Conservation (phyloP, 805 yeast genomes). For the Starmerella gropengiesseri region DNA sequence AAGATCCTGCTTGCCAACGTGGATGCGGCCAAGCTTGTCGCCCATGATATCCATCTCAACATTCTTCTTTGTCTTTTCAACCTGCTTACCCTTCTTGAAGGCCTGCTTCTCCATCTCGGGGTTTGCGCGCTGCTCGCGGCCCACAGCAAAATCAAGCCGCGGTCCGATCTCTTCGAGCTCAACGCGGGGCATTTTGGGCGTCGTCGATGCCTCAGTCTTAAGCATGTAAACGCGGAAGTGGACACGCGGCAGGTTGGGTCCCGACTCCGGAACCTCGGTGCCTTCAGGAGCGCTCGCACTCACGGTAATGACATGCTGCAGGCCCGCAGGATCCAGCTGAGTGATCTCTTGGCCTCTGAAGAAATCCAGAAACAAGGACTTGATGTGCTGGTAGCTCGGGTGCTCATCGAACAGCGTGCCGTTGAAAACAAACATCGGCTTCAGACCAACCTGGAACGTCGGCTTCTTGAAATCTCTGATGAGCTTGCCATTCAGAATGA, state of each 20-base stretch:
- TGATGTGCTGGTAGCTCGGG: constrained; percentile 73
- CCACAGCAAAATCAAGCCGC: constrained; percentile 82
- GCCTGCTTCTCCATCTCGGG: constrained; percentile 92
- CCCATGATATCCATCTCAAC: constrained; percentile 81
- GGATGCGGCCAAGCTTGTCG: constrained; percentile 92
- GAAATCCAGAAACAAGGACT: constrained; percentile 82
- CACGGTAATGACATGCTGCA: constrained; percentile 80
- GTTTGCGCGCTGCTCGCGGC: constrained; percentile 70
- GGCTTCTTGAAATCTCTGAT: constrained; percentile 67
- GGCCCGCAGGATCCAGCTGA: constrained; percentile 85
- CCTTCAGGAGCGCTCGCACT: constrained; percentile 40
- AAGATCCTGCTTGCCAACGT: constrained; percentile 91
- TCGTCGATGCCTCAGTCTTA: constrained; percentile 56
- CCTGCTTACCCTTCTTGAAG: constrained; percentile 64
- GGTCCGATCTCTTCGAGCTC: constrained; percentile 95
- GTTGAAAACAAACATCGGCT: constrained; percentile 88
- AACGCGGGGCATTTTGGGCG: constrained; percentile 82
- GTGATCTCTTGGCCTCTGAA: constrained; percentile 77
- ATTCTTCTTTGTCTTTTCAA: constrained; percentile 77
- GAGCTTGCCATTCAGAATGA: constrained; percentile 51
- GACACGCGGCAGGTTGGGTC: constrained; percentile 61
- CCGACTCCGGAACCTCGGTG: constrained; percentile 56
- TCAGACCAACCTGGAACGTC: constrained; percentile 79
- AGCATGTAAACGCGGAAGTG: constrained; percentile 85
- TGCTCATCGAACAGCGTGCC: constrained; percentile 86